Evolutionary conservation across 2,329 filamentous ascomycete genomes (phyloP).

Genomic region (Exophiala lecanii-corni): DNA sequence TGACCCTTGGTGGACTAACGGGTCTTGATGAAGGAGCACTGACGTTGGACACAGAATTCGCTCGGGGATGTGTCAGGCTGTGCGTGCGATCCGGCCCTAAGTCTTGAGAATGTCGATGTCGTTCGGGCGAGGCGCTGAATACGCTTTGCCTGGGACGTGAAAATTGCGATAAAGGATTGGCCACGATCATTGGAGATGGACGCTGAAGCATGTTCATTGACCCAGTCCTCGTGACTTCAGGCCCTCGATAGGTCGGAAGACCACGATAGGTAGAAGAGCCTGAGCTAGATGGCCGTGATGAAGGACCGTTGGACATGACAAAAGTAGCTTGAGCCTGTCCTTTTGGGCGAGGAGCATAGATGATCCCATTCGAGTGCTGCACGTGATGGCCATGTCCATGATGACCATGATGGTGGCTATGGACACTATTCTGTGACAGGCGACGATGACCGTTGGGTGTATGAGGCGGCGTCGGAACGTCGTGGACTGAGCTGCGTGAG

Average conservation of each 20-base stretch:
- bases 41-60: conserved; percentile 15
- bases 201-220: conserved; percentile 25
- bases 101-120: conserved; percentile 12
- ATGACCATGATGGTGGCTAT: conserved; percentile 10
- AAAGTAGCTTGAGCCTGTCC: conserved; percentile 19
- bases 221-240: conserved; percentile 26
- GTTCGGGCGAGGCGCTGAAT: conserved; percentile 21
- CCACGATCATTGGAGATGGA: conserved; percentile 23
- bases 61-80: conserved; percentile 11
- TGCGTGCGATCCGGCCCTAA: conserved; percentile 6
- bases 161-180: conserved; percentile 26
- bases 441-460: conserved; percentile 19
- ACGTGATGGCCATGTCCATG: background rate
- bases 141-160: conserved; percentile 24
- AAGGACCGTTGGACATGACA: conserved; percentile 15
- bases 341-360: conserved; percentile 22
- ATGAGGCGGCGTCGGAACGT: conserved; percentile 21
- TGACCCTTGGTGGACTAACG: conserved; percentile 18
- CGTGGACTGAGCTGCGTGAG: conserved; percentile 12
- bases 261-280: conserved; percentile 23
- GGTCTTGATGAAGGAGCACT: conserved; percentile 14
- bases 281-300: conserved; percentile 24
- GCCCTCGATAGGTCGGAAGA: conserved; percentile 23
- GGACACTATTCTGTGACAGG: conserved; percentile 18
- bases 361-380: conserved; percentile 12